These are phyloP conservation scores for Kuraishia cidri DNA, from an alignment of 805 yeast species.

Conservation along the genomic window DNA sequence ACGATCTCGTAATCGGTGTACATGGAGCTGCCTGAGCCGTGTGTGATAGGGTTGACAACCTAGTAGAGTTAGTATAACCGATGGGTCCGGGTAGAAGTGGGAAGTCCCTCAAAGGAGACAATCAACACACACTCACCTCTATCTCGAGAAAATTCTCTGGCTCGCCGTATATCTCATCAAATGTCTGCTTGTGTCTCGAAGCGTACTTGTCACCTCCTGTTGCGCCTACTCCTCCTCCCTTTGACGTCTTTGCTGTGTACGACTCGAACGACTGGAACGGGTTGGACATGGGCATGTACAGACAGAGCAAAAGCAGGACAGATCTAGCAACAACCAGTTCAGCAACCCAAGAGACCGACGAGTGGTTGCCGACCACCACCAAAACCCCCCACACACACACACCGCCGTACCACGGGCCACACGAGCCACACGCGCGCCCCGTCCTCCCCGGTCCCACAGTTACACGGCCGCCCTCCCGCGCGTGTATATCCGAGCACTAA, in stretches of 20 bases:
- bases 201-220: too few relatives aligned
- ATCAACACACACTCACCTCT: constrained; percentile 43
- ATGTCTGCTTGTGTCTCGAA: constrained; percentile 44
- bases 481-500: too few relatives aligned
- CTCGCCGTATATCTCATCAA: constrained; percentile 81
- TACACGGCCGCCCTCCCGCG: too few relatives aligned
- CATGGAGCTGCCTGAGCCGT: constrained; percentile 53
- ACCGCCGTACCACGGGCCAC: too few relatives aligned
- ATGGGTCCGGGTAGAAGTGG: not conserved
- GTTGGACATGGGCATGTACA: constrained; percentile 13
- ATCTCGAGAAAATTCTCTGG: constrained; percentile 93
- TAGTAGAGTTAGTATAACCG: constrained; percentile 5
- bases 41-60: constrained; percentile 70
- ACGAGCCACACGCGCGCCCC: too few relatives aligned
- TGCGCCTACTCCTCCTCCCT: not conserved
- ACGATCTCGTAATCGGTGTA: constrained; percentile 89
- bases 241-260: constrained; percentile 8
- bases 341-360: too few relatives aligned
- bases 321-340: too few relatives aligned
- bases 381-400: too few relatives aligned
- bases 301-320: too few relatives aligned
- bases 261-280: constrained; percentile 21
- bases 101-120: not conserved
- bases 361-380: too few relatives aligned
- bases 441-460: too few relatives aligned